Percentiles rank a stretch among this genome's conserved stretches.
phyloP scores from a whole-genome alignment of 2,329 filamentous ascomycete genomes.

The Cordyceps pruinosa region DNA sequence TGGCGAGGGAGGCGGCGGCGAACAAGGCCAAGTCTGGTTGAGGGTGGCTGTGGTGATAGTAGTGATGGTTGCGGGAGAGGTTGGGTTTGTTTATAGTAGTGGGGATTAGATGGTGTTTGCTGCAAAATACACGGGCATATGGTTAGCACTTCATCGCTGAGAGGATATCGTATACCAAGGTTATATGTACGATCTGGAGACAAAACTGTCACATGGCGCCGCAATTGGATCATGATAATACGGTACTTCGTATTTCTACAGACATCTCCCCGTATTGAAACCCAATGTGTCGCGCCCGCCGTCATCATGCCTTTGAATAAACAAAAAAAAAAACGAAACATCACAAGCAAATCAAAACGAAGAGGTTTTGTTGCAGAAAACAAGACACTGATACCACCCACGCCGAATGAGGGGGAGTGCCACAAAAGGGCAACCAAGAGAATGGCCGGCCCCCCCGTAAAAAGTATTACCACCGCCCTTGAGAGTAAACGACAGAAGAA shows the following conservation, averaged over 20 bases:
- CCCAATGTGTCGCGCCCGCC: not conserved
- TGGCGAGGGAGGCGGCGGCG: slow-evolving; percentile 64
- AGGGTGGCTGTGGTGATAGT: not conserved
- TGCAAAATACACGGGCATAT: no score
- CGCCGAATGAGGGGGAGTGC: no score
- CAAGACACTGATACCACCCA: slow-evolving; percentile 9
- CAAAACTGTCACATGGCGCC: no score
- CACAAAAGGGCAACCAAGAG: not conserved
- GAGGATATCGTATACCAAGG: no score
- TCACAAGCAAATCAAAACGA: slow-evolving; percentile 12
- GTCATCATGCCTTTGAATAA: not conserved
- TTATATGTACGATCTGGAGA: no score
- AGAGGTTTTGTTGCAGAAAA: slow-evolving; percentile 17
- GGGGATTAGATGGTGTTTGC: no score
- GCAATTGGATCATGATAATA: no score
- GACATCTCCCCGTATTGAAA: not conserved
- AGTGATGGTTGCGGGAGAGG: not conserved
- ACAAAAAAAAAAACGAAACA: not conserved
- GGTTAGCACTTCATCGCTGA: no score
- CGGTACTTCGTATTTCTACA: not conserved
- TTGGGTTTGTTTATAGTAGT: not conserved
- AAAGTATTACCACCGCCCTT: slow-evolving; percentile 7
- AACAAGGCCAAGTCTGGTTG: slow-evolving; percentile 37
- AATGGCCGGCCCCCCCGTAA: not conserved
- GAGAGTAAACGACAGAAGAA: not conserved